Evolutionary conservation across 805 yeast species (phyloP), one percentile per base, ranked within the genome.

Genomic region (Blastobotrys americana): DNA sequence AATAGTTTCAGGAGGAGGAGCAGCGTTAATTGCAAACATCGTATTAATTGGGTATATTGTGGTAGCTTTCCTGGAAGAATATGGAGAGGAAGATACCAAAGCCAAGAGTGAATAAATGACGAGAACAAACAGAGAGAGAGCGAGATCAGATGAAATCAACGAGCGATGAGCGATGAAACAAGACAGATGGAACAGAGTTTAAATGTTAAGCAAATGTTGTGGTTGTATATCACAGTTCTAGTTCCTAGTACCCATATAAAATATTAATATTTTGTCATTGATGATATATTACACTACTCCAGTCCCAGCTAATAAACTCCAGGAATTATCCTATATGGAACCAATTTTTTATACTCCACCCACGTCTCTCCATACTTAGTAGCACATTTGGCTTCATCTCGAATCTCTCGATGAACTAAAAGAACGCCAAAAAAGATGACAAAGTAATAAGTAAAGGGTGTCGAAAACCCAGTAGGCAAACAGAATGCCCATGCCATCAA

Each of bases 371-470:
- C 94, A 57, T 93, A 93, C 69, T 93, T 93, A 25, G 65, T 77
- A 33, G 80, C 71, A 62, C 98, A 93, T 63, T 93, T 89, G 41
- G 81, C 83, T 58, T 90, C 97, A 65, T 93, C 98, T 63, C 98
- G 76, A 21, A 66, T 67, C 64, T 90, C 97, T 61, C 98, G 80
- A 63, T 93, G 97, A 27, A 93, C 60, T 51, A 93, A 71, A 58
- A 93, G 73, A 3, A 79, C 69, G 0, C 84, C 90, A 67, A 93
- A 93, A 65, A 86, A 93, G 17, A 82, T 59, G 33, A 83, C 82
- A 59, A 86, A 93, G 66, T 84, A 93, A 60, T 90, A 93, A 0
- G 97, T 86, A 56, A 90, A 68, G 3, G 86, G 82, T 0, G 95
- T 82, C 48, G 70, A 71, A 54, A 80, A 76, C 8, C 95, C 95